phyloP scores from a whole-genome alignment of 2,329 filamentous ascomycete species.

The Aspergillus cejpii region DNA sequence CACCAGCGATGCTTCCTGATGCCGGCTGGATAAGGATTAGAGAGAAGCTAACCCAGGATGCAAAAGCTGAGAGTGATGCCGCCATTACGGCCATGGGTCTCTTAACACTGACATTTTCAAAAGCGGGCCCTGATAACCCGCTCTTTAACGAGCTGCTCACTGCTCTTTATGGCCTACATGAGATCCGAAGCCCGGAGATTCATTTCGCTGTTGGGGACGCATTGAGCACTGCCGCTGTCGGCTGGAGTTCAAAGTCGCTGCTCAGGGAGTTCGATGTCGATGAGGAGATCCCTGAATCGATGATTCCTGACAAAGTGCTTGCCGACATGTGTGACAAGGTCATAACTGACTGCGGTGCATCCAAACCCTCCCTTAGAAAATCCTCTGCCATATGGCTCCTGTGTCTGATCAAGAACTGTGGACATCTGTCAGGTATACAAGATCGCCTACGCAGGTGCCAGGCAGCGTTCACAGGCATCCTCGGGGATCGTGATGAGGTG shows the following conservation, averaged over 20 bases:
- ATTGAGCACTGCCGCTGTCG: slow-evolving; percentile 65
- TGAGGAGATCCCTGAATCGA: slow-evolving; percentile 39
- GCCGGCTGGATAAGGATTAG: slow-evolving; percentile 46
- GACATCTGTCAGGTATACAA: slow-evolving; percentile 68
- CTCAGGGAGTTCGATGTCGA: slow-evolving; percentile 71
- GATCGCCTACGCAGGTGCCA: slow-evolving; percentile 70
- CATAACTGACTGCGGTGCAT: slow-evolving; percentile 68
- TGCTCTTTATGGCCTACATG: slow-evolving; percentile 68
- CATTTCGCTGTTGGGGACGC: slow-evolving; percentile 91
- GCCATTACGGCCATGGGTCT: slow-evolving; percentile 76
- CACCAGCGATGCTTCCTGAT: slow-evolving; percentile 26
- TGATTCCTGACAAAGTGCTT: slow-evolving; percentile 39
- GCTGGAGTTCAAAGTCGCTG: slow-evolving; percentile 78
- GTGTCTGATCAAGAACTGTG: slow-evolving; percentile 83
- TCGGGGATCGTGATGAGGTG: slow-evolving; percentile 83
- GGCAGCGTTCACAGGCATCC: slow-evolving; percentile 75
- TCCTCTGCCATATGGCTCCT: slow-evolving; percentile 94
- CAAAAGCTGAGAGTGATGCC: slow-evolving; percentile 73
- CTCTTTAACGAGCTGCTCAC: slow-evolving; percentile 51
- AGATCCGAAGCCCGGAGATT: slow-evolving; percentile 76
- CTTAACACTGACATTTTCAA: slow-evolving; percentile 53
- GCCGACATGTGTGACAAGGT: slow-evolving; percentile 62
- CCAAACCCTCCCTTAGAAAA: slow-evolving; percentile 83
- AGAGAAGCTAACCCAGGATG: slow-evolving; percentile 58
- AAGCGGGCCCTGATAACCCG: slow-evolving; percentile 28